These are phyloP conservation scores for Tetrapyrgos nigripes DNA, from an alignment of 1,284 basidiomycete genomes.

Conservation along the genomic window DNA sequence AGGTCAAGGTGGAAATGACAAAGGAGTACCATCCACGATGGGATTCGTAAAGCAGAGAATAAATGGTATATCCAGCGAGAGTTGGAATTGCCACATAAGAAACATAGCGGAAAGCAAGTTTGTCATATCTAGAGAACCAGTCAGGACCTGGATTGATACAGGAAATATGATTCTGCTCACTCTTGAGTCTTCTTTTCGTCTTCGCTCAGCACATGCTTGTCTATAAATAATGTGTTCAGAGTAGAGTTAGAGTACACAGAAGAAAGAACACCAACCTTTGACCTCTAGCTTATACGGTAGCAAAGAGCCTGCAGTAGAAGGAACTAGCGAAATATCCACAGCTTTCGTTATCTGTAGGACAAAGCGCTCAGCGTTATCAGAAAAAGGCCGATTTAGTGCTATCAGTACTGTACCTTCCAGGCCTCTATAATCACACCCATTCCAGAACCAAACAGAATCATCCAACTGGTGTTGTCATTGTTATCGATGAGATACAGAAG, in stretches of 20 bases:
- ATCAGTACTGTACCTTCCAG: constrained; percentile 78
- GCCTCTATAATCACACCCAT: constrained; percentile 92
- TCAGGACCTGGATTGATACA: constrained; percentile 31
- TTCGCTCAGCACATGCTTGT: constrained; percentile 92
- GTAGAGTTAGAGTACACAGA: constrained; percentile 19
- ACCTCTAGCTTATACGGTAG: constrained; percentile 86
- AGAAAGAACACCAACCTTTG: constrained; percentile 59
- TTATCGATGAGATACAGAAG: constrained; percentile 95
- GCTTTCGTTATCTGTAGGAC: constrained; percentile 79
- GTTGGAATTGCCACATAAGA: constrained; percentile 87
- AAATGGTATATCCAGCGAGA: constrained; percentile 86
- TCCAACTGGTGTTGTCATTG: constrained; percentile 94
- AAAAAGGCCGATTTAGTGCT: constrained; percentile 13
- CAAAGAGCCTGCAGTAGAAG: constrained; percentile 62
- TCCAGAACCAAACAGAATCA: constrained; percentile 91
- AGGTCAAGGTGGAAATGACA: constrained; percentile 86
- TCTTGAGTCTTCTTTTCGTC: constrained; percentile 99
- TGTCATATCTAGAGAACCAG: constrained; percentile 69
- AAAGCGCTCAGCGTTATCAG: constrained; percentile 6
- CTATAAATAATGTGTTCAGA: constrained; percentile 41
- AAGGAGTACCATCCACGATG: constrained; percentile 97
- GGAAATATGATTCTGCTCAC: constrained; percentile 48
- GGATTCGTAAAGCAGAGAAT: constrained; percentile 88
- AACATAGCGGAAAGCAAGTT: constrained; percentile 90
- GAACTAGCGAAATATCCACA: constrained; percentile 79